Base-by-base conservation (phyloP, 2,329 filamentous ascomycete species). In the Neofusicoccum kwambonambiense region DNA sequence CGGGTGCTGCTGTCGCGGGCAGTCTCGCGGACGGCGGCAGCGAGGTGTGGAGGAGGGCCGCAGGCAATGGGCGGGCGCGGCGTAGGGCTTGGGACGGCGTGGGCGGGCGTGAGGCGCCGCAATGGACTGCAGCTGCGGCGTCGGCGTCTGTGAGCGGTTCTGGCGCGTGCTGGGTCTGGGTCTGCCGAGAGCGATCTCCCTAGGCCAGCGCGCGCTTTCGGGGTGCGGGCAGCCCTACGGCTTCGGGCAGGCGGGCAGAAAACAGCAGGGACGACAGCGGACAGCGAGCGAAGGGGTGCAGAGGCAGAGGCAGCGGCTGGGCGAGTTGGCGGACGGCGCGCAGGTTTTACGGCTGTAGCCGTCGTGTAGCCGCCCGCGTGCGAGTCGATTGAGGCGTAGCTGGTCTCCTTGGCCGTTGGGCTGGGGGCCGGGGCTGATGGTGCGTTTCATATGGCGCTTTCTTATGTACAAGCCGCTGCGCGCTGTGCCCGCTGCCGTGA, bases 161-260 rank as follows among this genome's bases (percentile, higher is more conserved):
- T 47, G 56, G 56, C 41, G 56, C 56, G 56, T 60, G 56, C 56
- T 60, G 56, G 54, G 56, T 52, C 50, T 52, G 50, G 51, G 51
- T 56, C 56, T 47, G 56, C 56, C 56, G 56, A 60, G 54, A 45
- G 11, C 3, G 56, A 60, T 60, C 56, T 60, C 42, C 31, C 27
- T 22, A 8, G 31, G 31, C 50, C 17, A 37, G 31, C 13, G 49
- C 49, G n/a, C 27, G 27, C 27, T 31, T 5, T 31, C 27, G 27
- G 34, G n/a, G 35, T 54, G 34, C 51, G 35, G 51, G 35, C 54
- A 45, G 54, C 54, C 54, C 54, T 58, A 58, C 41, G 54, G 22
- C 19, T 44, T 44, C 2, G 22, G 19, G 19, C 17, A 5, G 45
- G 27, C 45, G 19, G 41, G 39, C 45, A 15, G 52, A n/a, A 31